Conservation (phyloP, 352 stramenopile species). For the Hyaloperonospora arabidopsidis region DNA sequence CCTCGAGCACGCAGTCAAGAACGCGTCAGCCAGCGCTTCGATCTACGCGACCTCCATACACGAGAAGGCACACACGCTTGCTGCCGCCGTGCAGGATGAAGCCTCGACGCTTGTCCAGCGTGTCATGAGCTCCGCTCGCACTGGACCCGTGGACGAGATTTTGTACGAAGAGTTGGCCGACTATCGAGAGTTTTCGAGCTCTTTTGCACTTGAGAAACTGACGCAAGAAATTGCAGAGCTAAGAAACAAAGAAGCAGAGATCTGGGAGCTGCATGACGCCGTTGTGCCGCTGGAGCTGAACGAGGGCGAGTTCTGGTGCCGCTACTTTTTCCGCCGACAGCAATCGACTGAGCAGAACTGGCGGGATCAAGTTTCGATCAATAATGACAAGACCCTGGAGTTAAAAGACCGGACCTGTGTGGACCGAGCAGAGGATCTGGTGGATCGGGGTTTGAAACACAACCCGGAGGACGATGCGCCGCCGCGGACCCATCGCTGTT, state of each 20-base stretch:
- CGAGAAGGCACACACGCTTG: slow-evolving; percentile 68
- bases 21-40: slow-evolving; percentile 55
- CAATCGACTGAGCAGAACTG: slow-evolving; percentile 36
- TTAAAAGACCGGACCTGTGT: not conserved
- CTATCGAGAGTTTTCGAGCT: slow-evolving; percentile 54
- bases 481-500: not conserved
- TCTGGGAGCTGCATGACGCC: slow-evolving; percentile 51
- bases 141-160: slow-evolving; percentile 74
- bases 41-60: slow-evolving; percentile 66
- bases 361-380: slow-evolving; percentile 5
- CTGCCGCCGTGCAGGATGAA: slow-evolving; percentile 66
- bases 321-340: slow-evolving; percentile 73
- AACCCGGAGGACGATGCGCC: slow-evolving; percentile 10
- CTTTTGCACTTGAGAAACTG: slow-evolving; percentile 57
- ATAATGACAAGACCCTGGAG: slow-evolving; percentile 24
- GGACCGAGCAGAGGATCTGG: slow-evolving; percentile 10
- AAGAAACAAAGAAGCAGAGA: slow-evolving; percentile 43
- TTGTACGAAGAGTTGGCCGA: slow-evolving; percentile 72
- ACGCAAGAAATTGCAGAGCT: slow-evolving; percentile 67
- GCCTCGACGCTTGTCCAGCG: slow-evolving; percentile 51
- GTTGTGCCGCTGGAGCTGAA: slow-evolving; percentile 68
- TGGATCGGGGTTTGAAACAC: slow-evolving; percentile 18
- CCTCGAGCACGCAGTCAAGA: slow-evolving; percentile 72
- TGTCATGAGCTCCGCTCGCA: slow-evolving; percentile 46
- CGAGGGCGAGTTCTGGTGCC: slow-evolving; percentile 80